Evolutionary conservation across 2,329 filamentous ascomycete species (phyloP), one percentile per base, ranked within the genome.

Genomic region (Botrytis paeoniae): DNA sequence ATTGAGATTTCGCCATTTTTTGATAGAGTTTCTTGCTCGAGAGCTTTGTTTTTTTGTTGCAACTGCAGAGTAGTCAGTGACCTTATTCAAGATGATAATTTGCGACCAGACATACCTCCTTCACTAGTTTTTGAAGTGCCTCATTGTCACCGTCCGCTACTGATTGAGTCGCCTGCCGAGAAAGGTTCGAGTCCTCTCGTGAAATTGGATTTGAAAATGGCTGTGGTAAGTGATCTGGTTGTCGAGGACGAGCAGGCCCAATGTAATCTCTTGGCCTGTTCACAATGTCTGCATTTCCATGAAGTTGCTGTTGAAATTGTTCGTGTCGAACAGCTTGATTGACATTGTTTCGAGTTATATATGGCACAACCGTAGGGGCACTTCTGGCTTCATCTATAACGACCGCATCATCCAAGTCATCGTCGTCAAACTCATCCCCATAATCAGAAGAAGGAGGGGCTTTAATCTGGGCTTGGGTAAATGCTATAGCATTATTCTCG

Each of bases 1-100:
- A 95, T 94, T 69, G 91, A 87, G 41, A 90, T 89, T 80, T 95
- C 92, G 68, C 93, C 93, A 29, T 88, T 85, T 77, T 92, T 92
- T 4, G 87, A 86, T 71, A 85, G 85, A 25, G 91, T 85, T 68
- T 89, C 88, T 9, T 86, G 82, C 76, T 88, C 85, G 4, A 91
- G 83, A 2, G 85, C 83, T 48, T 90, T 81, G 54, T 87, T 85
- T 43, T 87, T 85, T 76, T 89, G 86, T 2, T 89, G 81, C 43
- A 82, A 73, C 77, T 81, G 29, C 4, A 32, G n/a, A 10, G 43
- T 6, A 43, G 25, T 77, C 48, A 76, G 75, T 43, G 45, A 45
- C 32, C 69, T 59, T 59, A 22, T 64, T 29, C 9, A 61, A 43
- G 12, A 6, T 22, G n/a, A 65, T 48, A 71, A 59, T 61, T 51